Conservation (phyloP, 2,329 filamentous ascomycete genomes). For the Chrysoporthe puriensis region DNA sequence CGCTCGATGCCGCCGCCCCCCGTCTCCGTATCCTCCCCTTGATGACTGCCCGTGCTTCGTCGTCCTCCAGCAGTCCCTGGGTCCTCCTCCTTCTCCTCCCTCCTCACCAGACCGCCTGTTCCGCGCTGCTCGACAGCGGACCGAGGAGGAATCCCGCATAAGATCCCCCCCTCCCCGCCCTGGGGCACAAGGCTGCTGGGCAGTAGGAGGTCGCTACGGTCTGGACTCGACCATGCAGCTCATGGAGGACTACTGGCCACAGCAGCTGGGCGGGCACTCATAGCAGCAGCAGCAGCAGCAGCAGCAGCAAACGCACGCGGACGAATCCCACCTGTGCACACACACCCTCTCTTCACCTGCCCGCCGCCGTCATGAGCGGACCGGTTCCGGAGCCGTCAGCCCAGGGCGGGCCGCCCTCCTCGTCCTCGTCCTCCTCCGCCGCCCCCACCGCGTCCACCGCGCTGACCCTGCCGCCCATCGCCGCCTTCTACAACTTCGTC, state of each 20-base stretch:
- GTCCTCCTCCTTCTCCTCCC: too few relatives aligned
- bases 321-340: not conserved
- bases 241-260: not conserved
- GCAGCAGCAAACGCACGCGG: not conserved
- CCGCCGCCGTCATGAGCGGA: not conserved
- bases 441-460: not conserved
- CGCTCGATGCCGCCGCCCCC: too few relatives aligned
- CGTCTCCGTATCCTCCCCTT: too few relatives aligned
- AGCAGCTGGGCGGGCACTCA: conserved; percentile 8
- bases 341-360: not conserved
- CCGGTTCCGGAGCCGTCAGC: not conserved
- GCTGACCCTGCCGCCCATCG: conserved; percentile 62
- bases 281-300: not conserved
- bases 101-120: too few relatives aligned
- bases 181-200: too few relatives aligned
- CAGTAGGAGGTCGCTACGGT: not conserved
- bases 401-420: conserved; percentile 6
- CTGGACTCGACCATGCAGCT: not conserved
- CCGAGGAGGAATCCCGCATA: too few relatives aligned
- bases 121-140: too few relatives aligned
- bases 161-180: too few relatives aligned
- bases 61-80: too few relatives aligned
- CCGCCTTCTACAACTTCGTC: conserved; percentile 77
- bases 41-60: too few relatives aligned
- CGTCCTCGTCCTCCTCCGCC: not conserved